A percentile compares a stretch with the other conserved stretches of the same genome.
Conservation (phyloP, 1,284 basidiomycete genomes). For the Ustilago xerochloae region DNA sequence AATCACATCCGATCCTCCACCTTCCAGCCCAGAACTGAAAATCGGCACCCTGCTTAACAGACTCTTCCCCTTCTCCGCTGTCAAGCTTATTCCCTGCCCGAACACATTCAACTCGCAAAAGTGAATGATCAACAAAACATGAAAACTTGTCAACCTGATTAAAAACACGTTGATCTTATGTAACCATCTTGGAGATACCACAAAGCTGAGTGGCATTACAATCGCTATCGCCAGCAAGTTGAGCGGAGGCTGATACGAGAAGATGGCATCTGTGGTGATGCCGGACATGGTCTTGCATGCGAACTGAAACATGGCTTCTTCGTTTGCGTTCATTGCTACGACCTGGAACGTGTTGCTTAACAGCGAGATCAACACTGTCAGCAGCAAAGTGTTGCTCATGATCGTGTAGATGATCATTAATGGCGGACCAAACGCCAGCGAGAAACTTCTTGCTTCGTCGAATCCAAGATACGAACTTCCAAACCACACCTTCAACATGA, state of each 20-base stretch:
- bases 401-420: slow-evolving; percentile 75
- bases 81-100: slow-evolving; percentile 48
- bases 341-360: slow-evolving; percentile 91
- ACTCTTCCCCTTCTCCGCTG: slow-evolving; percentile 48
- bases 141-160: slow-evolving; percentile 81
- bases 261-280: slow-evolving; percentile 86
- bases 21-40: slow-evolving; percentile 22
- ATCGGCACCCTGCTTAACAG: slow-evolving; percentile 32
- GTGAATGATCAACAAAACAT: slow-evolving; percentile 82
- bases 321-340: slow-evolving; percentile 88
- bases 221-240: slow-evolving; percentile 53
- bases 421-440: slow-evolving; percentile 83
- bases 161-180: slow-evolving; percentile 74
- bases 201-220: slow-evolving; percentile 50
- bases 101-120: slow-evolving; percentile 80
- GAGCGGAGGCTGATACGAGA: slow-evolving; percentile 90
- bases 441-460: slow-evolving; percentile 72
- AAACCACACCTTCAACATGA: slow-evolving; percentile 83
- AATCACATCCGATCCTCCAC: slow-evolving; percentile 37
- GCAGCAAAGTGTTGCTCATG: slow-evolving; percentile 77
- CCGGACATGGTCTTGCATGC: slow-evolving; percentile 73
- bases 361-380: slow-evolving; percentile 78
- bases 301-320: slow-evolving; percentile 92
- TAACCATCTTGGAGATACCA: slow-evolving; percentile 53
- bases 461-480: slow-evolving; percentile 64